A percentile compares a stretch with the other conserved stretches of the same genome.
phyloP scores from a whole-genome alignment of 2,329 filamentous ascomycete species.

The Zasmidium citrigriseum region DNA sequence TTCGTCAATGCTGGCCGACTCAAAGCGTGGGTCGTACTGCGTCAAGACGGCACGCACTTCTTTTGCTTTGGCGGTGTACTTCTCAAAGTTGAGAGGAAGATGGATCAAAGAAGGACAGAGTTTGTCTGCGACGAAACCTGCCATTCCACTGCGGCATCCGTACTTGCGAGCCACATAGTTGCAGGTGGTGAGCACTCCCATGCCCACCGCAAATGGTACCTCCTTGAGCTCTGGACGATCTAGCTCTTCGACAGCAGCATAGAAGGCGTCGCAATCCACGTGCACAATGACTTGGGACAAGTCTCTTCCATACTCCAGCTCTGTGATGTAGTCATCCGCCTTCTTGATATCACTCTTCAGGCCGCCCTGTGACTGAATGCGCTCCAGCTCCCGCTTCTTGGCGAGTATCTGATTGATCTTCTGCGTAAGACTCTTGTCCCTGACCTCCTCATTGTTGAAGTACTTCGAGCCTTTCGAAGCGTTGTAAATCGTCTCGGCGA shows the following conservation, averaged over 20 bases:
- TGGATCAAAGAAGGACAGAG: conserved; percentile 84
- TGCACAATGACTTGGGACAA: conserved; percentile 85
- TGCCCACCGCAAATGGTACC: conserved; percentile 87
- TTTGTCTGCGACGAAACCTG: conserved; percentile 91
- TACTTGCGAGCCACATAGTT: conserved; percentile 91
- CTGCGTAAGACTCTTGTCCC: conserved; percentile 77
- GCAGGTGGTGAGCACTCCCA: conserved; percentile 68
- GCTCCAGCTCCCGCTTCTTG: conserved; percentile 74
- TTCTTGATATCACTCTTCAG: conserved; percentile 70
- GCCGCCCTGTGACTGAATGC: conserved; percentile 57
- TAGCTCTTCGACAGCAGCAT: conserved; percentile 82
- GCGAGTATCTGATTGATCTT: conserved; percentile 81
- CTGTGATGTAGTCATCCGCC: conserved; percentile 77
- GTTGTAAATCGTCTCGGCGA: conserved; percentile 96
- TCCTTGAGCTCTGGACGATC: conserved; percentile 78
- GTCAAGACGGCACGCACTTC: conserved; percentile 81
- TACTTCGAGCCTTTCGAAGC: conserved; percentile 95
- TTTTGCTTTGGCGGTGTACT: conserved; percentile 86
- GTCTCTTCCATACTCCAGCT: conserved; percentile 77
- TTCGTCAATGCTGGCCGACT: conserved; percentile 93
- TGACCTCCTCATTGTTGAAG: conserved; percentile 85
- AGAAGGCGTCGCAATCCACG: conserved; percentile 97
- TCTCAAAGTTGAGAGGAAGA: conserved; percentile 82
- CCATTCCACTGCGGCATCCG: conserved; percentile 93
- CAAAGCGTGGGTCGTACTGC: conserved; percentile 86